phyloP scores from a whole-genome alignment of 805 yeast genomes.

The Teunomyces stri region DNA sequence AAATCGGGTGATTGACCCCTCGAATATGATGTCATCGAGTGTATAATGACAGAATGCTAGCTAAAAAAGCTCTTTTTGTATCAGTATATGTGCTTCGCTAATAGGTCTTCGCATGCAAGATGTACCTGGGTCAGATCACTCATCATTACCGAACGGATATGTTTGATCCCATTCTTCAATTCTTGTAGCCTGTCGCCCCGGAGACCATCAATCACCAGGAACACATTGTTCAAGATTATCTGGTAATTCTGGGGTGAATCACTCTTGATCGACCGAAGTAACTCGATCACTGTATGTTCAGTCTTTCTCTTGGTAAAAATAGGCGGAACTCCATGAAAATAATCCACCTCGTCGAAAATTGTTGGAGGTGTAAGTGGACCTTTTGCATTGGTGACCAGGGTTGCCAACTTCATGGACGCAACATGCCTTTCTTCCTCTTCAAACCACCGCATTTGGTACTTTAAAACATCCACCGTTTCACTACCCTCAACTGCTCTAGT shows the following conservation, averaged over 20 bases:
- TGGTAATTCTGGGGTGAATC: background rate
- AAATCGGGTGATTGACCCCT: conserved; percentile 1
- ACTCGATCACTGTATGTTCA: conserved; percentile 27
- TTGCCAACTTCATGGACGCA: background rate
- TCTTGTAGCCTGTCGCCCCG: background rate
- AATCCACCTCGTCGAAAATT: background rate
- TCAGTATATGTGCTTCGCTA: background rate
- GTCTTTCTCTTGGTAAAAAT: conserved; percentile 33
- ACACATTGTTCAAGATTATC: background rate
- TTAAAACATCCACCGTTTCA: background rate
- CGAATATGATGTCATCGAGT: background rate
- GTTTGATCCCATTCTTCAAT: background rate
- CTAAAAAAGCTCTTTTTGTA: background rate
- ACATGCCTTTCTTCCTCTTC: conserved; percentile 2
- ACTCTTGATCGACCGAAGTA: background rate
- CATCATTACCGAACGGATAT: background rate
- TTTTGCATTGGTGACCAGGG: background rate
- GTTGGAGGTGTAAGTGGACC: conserved; percentile 6
- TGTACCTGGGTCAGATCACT: conserved; percentile 9
- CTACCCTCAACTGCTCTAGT: conserved; percentile 1
- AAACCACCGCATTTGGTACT: conserved; percentile 10
- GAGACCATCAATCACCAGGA: background rate
- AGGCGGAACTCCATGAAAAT: conserved; percentile 9
- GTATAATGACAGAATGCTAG: background rate
- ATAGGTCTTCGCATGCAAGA: conserved; percentile 10